Base-by-base conservation (phyloP, 768 basidiomycete species). In the Mycena metata region DNA sequence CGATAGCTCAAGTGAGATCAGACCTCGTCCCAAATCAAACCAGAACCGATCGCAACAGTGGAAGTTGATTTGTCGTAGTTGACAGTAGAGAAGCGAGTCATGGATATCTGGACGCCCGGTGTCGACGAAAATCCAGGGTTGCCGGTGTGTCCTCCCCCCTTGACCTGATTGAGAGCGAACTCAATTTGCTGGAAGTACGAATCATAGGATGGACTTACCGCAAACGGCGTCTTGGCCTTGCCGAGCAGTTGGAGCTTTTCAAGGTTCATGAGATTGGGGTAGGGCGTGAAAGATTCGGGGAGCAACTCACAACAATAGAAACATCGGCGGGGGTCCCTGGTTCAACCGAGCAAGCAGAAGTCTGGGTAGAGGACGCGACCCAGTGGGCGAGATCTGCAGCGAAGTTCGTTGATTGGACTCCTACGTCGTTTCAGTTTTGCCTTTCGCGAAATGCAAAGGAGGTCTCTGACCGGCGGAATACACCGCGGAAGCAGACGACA, bases 11-110 rank as follows among this genome's bases (percentile, higher is more conserved):
- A 16, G 4, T 6, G 11, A 30, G 21, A 33, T 47, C 63, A 5
- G 13, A 87, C 89, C 39, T 90, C 85, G 72, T 92, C 90, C 90
- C 90, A 92, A 26, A 89, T 80, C 21, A 88, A 73, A 6, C 85
- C 85, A 9, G 84, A 72, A 0, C 85, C 85, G 30, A 86, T 68
- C 0, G 73, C 78, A 2, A 76, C 86, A 0, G 83, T 88, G 60
- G 83, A n/a, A n/a, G n/a, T n/a, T n/a, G n/a, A n/a, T n/a, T n/a
- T n/a, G n/a, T n/a, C n/a, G n/a, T n/a, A n/a, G n/a, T n/a, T n/a
- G n/a, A n/a, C n/a, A n/a, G n/a, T n/a, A n/a, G n/a, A n/a, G n/a
- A n/a, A 89, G 2, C 81, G 77, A 41, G 67, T 74, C 87, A 90
- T 85, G 9, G 86, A 77, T 10, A 91, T 90, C 15, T 88, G 88